A percentile compares a stretch with the other conserved stretches of the same genome.
Conservation (phyloP, 169 alveolate species). For the Perkinsus marinus region DNA sequence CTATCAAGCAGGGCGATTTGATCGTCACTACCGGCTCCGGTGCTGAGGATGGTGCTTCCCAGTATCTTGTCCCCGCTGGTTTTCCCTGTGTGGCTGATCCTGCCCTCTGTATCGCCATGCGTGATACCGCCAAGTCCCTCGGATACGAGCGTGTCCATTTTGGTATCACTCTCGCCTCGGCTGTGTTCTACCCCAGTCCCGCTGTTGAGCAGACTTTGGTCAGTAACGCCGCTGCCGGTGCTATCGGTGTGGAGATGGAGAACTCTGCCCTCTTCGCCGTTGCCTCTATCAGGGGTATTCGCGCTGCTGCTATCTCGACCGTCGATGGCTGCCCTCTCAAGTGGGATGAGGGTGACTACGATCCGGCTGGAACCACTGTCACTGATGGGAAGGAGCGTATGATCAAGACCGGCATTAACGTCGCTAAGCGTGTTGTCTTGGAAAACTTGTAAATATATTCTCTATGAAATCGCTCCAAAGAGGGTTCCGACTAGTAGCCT, state of each 20-base stretch:
- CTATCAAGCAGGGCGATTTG: constrained; percentile 23
- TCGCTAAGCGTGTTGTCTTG: too few species aligned
- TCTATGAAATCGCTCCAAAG: too few species aligned
- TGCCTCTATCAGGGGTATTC: constrained; percentile 17
- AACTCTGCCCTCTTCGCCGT: constrained; percentile 17
- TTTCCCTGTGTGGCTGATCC: constrained; percentile 31
- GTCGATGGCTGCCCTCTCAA: constrained; percentile 34
- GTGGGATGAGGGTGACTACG: constrained; percentile 32
- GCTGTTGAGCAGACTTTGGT: constrained; percentile 9
- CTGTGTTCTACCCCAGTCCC: constrained; percentile 17
- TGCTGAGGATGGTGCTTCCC: constrained; percentile 31
- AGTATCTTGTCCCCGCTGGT: constrained; percentile 12
- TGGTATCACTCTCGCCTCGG: constrained; percentile 24
- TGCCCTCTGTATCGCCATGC: constrained; percentile 13
- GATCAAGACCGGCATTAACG: too few species aligned
- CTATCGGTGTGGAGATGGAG: constrained; percentile 32
- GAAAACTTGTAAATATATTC: too few species aligned
- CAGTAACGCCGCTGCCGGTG: constrained; percentile 24
- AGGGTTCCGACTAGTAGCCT: too few species aligned
- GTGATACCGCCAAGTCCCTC: constrained; percentile 13
- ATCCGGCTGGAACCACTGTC: not conserved
- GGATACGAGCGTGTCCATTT: constrained; percentile 3
- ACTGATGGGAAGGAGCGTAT: too few species aligned
- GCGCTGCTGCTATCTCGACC: constrained; percentile 23
- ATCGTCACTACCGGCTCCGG: constrained; percentile 26